Percentiles rank a stretch among this genome's conserved stretches.
Conservation (phyloP, 352 stramenopile species). For the Phytopythium sindhum region DNA sequence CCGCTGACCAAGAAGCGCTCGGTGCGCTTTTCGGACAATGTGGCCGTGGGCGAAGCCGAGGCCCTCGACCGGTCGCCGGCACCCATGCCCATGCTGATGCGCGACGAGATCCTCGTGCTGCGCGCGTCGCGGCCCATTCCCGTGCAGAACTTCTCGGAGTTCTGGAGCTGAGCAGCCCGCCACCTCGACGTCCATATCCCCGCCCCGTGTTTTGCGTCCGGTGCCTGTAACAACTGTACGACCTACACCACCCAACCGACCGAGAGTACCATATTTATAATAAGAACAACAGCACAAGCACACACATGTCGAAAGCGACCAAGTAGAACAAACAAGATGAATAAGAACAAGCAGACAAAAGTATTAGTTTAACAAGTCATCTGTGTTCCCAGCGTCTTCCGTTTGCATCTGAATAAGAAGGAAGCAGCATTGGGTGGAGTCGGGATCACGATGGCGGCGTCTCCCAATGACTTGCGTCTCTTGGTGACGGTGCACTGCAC, state of each 20-base stretch:
- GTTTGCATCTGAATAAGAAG: too few species aligned
- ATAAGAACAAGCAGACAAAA: neutral
- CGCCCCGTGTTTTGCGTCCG: neutral
- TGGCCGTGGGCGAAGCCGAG: slow-evolving; percentile 35
- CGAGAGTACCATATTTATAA: slow-evolving; percentile 9
- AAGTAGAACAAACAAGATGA: neutral
- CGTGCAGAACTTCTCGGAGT: slow-evolving; percentile 73
- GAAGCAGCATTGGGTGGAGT: too few species aligned
- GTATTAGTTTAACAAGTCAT: too few species aligned
- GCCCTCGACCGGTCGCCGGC: slow-evolving; percentile 54
- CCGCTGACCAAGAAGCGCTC: slow-evolving; percentile 22
- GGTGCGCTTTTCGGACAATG: slow-evolving; percentile 63
- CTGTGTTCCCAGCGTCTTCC: too few species aligned
- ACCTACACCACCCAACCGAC: neutral
- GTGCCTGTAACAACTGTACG: slow-evolving; percentile 2
- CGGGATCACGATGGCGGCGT: neutral
- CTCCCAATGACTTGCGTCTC: neutral
- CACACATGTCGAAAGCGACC: neutral
- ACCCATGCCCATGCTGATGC: slow-evolving; percentile 60
- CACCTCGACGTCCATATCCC: neutral
- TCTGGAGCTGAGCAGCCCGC: slow-evolving; percentile 44
- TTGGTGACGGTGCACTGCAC: neutral
- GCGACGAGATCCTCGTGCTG: slow-evolving; percentile 77
- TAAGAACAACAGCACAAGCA: neutral
- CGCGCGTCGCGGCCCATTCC: slow-evolving; percentile 70